Evolutionary conservation across 192 early-diverging fungal species (phyloP).

Genomic region (Coemansia sp.): DNA sequence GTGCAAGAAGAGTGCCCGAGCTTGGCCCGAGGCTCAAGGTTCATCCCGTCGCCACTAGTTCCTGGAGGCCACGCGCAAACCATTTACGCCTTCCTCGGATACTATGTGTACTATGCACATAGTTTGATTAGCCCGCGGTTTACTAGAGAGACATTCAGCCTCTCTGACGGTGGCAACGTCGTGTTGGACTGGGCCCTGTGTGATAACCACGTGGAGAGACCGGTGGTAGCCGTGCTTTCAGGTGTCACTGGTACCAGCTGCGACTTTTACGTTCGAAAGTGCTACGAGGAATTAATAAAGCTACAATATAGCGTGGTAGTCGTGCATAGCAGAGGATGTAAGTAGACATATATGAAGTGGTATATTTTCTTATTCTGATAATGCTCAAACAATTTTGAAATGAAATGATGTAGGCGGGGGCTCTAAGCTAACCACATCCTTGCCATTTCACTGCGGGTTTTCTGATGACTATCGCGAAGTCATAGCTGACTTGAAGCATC

Average conservation of each 20-base stretch:
- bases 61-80: constrained; percentile 82
- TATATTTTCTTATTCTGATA: too few species aligned
- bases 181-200: constrained; percentile 85
- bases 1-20: constrained; percentile 55
- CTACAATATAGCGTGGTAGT: constrained; percentile 77
- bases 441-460: constrained; percentile 79
- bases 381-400: too few species aligned
- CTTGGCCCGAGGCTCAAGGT: constrained; percentile 54
- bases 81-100: constrained; percentile 41
- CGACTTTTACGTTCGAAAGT: constrained; percentile 83
- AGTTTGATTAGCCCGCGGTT: constrained; percentile 27
- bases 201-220: constrained; percentile 55
- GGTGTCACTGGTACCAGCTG: constrained; percentile 91
- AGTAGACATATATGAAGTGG: constrained; percentile 7
- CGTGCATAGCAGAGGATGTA: constrained; percentile 87
- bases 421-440: constrained; percentile 68
- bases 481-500: constrained; percentile 32
- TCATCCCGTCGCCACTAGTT: constrained; percentile 71
- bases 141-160: constrained; percentile 59
- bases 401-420: constrained; percentile 54
- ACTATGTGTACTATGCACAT: constrained; percentile 54
- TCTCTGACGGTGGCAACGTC: constrained; percentile 84
- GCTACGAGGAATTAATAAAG: constrained; percentile 64
- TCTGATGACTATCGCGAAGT: constrained; percentile 73
- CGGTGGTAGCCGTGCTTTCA: constrained; percentile 80